Conservation (phyloP, 1,284 basidiomycete species). For the Ustilago bromivora region DNA sequence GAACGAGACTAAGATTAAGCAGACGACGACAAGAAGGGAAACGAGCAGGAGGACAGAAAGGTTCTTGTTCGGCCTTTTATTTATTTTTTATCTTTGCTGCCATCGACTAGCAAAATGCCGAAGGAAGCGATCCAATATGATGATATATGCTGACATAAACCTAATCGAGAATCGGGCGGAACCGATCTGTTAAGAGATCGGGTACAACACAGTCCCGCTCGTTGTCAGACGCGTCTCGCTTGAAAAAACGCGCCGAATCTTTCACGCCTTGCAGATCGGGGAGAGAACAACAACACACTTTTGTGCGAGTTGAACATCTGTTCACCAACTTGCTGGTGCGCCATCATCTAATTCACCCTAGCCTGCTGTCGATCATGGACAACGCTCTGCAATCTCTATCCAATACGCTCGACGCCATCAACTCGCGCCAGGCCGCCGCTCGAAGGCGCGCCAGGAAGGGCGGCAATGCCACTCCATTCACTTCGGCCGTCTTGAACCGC, state of each 20-base stretch:
- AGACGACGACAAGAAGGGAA: constrained; percentile 16
- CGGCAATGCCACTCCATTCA: constrained; percentile 55
- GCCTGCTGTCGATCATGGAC: constrained; percentile 57
- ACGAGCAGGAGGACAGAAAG: not conserved
- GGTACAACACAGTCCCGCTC: too few relatives aligned
- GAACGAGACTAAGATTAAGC: constrained; percentile 22
- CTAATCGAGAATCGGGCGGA: too few relatives aligned
- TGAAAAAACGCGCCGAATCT: constrained; percentile 21
- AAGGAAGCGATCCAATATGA: not conserved
- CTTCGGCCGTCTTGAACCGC: constrained; percentile 62
- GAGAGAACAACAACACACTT: constrained; percentile 28
- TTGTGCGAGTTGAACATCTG: too few relatives aligned
- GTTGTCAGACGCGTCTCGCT: constrained; percentile 15
- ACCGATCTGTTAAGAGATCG: too few relatives aligned
- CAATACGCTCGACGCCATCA: constrained; percentile 60
- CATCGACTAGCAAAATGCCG: not conserved
- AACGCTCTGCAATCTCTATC: constrained; percentile 57
- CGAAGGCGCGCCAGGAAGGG: constrained; percentile 45
- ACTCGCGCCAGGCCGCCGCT: constrained; percentile 41
- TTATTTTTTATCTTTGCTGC: constrained; percentile 1
- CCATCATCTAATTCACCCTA: constrained; percentile 17
- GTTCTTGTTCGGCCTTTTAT: not conserved
- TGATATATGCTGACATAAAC: too few relatives aligned
- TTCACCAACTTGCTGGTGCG: too few relatives aligned
- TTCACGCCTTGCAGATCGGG: not conserved